These are phyloP conservation scores for Mortierella sp. DNA, from an alignment of 371 early-diverging fungal genomes.

Conservation along the genomic window DNA sequence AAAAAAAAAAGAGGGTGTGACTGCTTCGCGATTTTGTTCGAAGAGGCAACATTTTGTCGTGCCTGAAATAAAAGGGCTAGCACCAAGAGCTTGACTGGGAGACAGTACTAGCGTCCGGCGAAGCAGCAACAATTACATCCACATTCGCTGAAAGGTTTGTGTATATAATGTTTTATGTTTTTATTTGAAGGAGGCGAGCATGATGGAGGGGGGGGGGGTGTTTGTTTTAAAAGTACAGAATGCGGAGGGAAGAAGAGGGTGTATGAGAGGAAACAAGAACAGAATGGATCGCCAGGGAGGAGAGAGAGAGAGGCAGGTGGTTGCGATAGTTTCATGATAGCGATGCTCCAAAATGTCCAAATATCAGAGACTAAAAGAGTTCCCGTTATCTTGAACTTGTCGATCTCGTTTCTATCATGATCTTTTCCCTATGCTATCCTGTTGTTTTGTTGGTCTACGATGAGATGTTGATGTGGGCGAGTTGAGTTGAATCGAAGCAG, in stretches of 20 bases:
- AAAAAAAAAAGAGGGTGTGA: background rate
- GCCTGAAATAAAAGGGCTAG: background rate
- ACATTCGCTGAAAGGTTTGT: background rate
- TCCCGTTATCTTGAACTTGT: background rate
- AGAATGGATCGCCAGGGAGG: background rate
- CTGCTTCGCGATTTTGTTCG: background rate
- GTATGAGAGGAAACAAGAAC: background rate
- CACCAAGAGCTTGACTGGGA: background rate
- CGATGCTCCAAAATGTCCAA: background rate
- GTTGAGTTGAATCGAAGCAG: background rate
- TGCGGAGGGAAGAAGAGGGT: background rate
- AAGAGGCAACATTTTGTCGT: background rate
- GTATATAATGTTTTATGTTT: background rate
- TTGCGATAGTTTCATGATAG: background rate
- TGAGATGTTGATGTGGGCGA: background rate
- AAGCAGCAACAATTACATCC: background rate
- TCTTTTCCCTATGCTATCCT: too few species aligned
- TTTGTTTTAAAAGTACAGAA: constrained; percentile 4
- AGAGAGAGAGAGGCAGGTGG: background rate
- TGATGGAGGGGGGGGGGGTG: too few species aligned
- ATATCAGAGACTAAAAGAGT: background rate
- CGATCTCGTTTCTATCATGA: background rate
- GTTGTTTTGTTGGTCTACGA: background rate
- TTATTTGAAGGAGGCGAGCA: background rate
- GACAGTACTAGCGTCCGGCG: background rate